A percentile compares a stretch with the other conserved stretches of the same genome.
Conservation (phyloP, 257 asterid species). For the Petunia secreta region DNA sequence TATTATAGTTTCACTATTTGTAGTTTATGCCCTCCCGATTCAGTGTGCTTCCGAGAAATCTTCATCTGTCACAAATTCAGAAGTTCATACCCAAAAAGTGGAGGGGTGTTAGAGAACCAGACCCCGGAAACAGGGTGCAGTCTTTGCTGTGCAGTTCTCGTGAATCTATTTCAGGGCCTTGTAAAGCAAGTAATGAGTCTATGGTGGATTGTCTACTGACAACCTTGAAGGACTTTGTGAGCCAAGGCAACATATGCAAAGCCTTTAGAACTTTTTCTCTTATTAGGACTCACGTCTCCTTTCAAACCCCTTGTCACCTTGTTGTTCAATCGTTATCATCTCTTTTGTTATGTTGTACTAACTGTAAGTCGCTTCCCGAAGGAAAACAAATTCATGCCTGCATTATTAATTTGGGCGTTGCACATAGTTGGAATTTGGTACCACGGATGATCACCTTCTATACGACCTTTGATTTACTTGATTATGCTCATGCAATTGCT, state of each 20-base stretch:
- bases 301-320: slow-evolving; percentile 43
- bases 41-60: slow-evolving; percentile 44
- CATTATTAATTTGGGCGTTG: slow-evolving; percentile 62
- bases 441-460: slow-evolving; percentile 68
- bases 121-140: slow-evolving; percentile 29
- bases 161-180: slow-evolving; percentile 33
- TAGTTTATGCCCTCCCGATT: slow-evolving; percentile 48
- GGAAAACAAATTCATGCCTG: slow-evolving; percentile 83
- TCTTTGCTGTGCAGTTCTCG: slow-evolving; percentile 3
- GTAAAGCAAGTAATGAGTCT: slow-evolving; percentile 32
- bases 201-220: slow-evolving; percentile 60
- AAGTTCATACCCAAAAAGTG: slow-evolving; percentile 61
- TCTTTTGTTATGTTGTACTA: slow-evolving; percentile 60
- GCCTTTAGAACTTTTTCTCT: slow-evolving; percentile 61
- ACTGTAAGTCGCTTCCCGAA: slow-evolving; percentile 49
- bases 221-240: slow-evolving; percentile 59
- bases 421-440: slow-evolving; percentile 47
- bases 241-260: slow-evolving; percentile 60
- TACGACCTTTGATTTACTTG: slow-evolving; percentile 48
- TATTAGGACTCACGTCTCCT: slow-evolving; percentile 52
- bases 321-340: slow-evolving; percentile 59
- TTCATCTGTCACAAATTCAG: slow-evolving; percentile 47
- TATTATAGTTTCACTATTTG: slow-evolving; percentile 29
- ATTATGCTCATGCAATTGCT: slow-evolving; percentile 52
- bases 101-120: slow-evolving; percentile 41